Conservation (phyloP, 1,139 yeast species). For the Yamadazyma sp. region DNA sequence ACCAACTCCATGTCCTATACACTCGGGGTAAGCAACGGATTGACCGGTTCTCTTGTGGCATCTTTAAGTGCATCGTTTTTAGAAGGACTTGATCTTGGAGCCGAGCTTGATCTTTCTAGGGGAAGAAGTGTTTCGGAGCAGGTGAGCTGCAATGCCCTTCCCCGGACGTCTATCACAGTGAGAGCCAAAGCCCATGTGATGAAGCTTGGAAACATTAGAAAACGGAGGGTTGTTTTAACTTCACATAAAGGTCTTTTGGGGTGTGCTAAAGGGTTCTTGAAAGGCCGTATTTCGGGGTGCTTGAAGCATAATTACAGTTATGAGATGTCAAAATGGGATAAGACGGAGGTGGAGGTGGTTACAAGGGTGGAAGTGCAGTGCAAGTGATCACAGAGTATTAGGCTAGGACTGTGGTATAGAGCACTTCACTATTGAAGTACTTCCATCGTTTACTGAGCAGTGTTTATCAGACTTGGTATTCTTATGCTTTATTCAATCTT, state of each 20-base stretch:
- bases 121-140: conserved; percentile 6
- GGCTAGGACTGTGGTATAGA: no score
- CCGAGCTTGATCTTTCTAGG: conserved; percentile 10
- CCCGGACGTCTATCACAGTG: conserved; percentile 11
- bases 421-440: no score
- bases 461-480: no score
- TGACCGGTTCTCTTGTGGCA: conserved; percentile 6
- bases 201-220: conserved; percentile 8
- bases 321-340: conserved; percentile 7
- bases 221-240: conserved; percentile 8
- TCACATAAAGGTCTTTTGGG: conserved; percentile 3
- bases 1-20: conserved; percentile 12
- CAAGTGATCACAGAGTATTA: neutral
- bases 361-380: conserved; percentile 5
- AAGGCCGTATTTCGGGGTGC: conserved; percentile 4
- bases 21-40: conserved; percentile 8
- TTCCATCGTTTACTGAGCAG: no score
- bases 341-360: conserved; percentile 5
- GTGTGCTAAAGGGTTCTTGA: conserved; percentile 4
- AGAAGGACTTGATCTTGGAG: conserved; percentile 2
- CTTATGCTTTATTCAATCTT: no score
- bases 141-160: conserved; percentile 12
- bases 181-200: conserved; percentile 5
- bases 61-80: conserved; percentile 5
- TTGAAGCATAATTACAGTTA: conserved; percentile 4